Base-by-base conservation (phyloP, 352 stramenopile species). In the Pythium pectinolyticum region DNA sequence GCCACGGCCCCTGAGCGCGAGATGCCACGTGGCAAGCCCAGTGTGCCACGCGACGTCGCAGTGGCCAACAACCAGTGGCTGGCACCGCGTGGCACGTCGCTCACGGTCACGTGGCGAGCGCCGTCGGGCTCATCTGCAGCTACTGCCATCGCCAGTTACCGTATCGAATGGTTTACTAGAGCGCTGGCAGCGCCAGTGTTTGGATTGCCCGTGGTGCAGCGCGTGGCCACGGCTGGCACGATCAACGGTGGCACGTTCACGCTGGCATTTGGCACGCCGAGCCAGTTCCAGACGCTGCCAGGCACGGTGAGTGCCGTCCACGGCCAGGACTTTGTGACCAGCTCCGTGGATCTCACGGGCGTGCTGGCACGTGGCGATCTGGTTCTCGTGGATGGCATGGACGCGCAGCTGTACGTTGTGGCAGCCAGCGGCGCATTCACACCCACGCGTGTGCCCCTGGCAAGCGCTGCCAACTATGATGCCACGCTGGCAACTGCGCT, bases 261-360 rank as follows among this genome's bases (percentile, higher is more conserved):
- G 2, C 63, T 95, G 14, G 82, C 70, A 0, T 90, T 93, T 61
- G 82, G 32, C 3, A 22, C 49, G 17, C 15, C 41, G 20, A 61
- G 20, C 15, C 57, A 75, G 10, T 80, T 71, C 34, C 67, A 66
- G 19, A 45, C 62, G 28, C 64, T 95, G 7, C 84, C 84, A 3
- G 86, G 84, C 11, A 75, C 72, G 0, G 63, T 88, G 5, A 73
- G 71, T 47, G 82, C 84, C 24, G 78, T 92, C 0, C 56, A 89
- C 9, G 69, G 77, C 7, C 69, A 84, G 24, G 34, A 66, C 1
- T 92, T 78, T 32, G 50, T 98, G 10, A 80, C 85, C n/a, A 98
- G 90, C 1, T 84, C 88, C 11, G 51, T 70, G 2, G 95, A 98
- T 61, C 72, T 98, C 27, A 97, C 93, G 24, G 78, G 88, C n/a